These are phyloP conservation scores for Brasenia schreberi DNA, from an alignment of 164 flowering plant genomes.

Conservation along the genomic window DNA sequence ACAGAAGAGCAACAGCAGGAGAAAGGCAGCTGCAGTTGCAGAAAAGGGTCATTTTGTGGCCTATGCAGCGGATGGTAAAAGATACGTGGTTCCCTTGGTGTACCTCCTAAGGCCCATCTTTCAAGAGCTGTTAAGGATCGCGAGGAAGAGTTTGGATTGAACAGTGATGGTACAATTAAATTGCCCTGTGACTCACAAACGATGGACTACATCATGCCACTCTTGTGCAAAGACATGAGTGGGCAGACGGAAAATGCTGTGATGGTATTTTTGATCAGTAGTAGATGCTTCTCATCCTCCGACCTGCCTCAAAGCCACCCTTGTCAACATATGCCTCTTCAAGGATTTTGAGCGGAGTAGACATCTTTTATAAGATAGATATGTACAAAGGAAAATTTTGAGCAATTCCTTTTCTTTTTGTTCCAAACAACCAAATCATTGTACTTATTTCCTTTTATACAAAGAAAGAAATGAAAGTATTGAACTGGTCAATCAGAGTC, in stretches of 20 bases:
- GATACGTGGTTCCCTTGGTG: slow-evolving; percentile 15
- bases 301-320: neutral
- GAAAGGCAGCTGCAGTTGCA: neutral
- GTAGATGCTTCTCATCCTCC: neutral
- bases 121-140: slow-evolving; percentile 17
- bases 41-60: slow-evolving; percentile 13
- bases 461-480: no score
- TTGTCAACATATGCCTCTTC: neutral
- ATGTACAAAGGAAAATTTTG: neutral
- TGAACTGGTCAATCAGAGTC: no score
- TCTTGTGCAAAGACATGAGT: neutral
- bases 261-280: neutral
- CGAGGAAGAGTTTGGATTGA: slow-evolving; percentile 21
- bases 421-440: no score
- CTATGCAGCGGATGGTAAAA: slow-evolving; percentile 6
- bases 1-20: no score
- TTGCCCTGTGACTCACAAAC: slow-evolving; percentile 4
- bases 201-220: neutral
- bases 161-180: slow-evolving; percentile 12
- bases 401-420: no score
- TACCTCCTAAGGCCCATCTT: slow-evolving; percentile 12
- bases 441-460: no score
- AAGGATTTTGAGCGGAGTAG: neutral
- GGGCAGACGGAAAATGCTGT: neutral
- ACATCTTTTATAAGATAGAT: no score